Percentiles rank a stretch among this genome's conserved stretches.
These are phyloP conservation scores for Volvox africanus DNA, from an alignment of 139 green algal genomes.

Conservation along the genomic window DNA sequence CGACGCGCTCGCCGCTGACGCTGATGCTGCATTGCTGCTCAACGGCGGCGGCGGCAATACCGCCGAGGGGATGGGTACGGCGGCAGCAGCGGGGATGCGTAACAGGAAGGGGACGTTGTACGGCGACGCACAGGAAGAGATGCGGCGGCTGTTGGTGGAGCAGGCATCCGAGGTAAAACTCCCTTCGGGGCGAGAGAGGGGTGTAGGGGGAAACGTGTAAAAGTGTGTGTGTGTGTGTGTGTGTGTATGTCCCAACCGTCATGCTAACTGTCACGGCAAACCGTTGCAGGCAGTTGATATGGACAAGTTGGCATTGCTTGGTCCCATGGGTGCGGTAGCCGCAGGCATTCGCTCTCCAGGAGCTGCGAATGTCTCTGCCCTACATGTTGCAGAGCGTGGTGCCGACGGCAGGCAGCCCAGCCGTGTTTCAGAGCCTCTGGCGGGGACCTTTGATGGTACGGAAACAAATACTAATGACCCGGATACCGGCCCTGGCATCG, in stretches of 20 bases:
- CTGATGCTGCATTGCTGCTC: constrained; percentile 10
- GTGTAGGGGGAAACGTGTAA: no score
- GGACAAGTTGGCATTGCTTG: constrained; percentile 37
- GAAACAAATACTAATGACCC: no score
- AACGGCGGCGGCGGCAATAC: not conserved
- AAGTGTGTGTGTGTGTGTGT: no score
- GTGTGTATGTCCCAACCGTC: no score
- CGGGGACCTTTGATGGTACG: no score
- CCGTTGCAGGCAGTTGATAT: constrained; percentile 18
- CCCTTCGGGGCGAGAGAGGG: no score
- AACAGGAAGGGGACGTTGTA: not conserved
- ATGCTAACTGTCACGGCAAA: no score
- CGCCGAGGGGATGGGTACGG: not conserved
- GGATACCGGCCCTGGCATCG: not conserved
- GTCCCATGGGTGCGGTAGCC: not conserved
- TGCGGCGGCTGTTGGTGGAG: not conserved
- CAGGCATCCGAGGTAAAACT: not conserved
- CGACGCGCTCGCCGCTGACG: not conserved
- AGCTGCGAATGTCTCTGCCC: not conserved
- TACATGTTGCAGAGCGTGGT: not conserved
- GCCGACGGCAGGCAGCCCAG: no score
- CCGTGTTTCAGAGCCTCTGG: no score
- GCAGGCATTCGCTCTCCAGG: constrained; percentile 5
- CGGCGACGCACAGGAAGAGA: not conserved
- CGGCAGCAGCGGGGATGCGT: not conserved